Conservation (phyloP, 2,329 filamentous ascomycete genomes). For the Sarocladiaceae sp. region DNA sequence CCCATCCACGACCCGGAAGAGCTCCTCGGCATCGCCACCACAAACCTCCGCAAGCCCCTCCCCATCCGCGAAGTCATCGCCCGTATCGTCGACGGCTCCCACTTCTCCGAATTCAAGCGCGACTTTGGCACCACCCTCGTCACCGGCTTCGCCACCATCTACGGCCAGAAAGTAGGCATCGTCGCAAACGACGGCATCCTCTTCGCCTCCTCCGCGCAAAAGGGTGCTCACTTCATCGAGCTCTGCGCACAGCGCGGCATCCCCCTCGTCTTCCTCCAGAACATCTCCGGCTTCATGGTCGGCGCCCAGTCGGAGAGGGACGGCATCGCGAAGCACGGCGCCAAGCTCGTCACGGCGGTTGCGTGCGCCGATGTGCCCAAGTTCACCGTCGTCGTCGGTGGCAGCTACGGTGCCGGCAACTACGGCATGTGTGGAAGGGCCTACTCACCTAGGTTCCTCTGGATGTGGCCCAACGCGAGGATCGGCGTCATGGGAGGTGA, state of each 20-base stretch:
- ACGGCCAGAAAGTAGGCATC: conserved; percentile 86
- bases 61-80: conserved; percentile 87
- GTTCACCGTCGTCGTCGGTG: conserved; percentile 93
- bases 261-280: conserved; percentile 88
- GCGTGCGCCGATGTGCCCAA: conserved; percentile 93
- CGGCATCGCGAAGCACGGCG: conserved; percentile 95
- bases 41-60: conserved; percentile 80
- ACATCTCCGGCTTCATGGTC: conserved; percentile 98
- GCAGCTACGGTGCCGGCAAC: conserved; percentile 88
- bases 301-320: conserved; percentile 86
- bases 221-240: conserved; percentile 96
- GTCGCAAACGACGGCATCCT: conserved; percentile 95
- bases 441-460: conserved; percentile 84
- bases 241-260: conserved; percentile 86
- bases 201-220: conserved; percentile 81
- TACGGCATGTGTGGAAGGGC: conserved; percentile 98
- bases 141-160: conserved; percentile 84
- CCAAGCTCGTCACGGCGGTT: conserved; percentile 92
- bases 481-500: conserved; percentile 95
- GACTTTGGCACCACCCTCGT: conserved; percentile 85
- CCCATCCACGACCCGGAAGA: conserved; percentile 76
- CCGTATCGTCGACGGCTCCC: conserved; percentile 82
- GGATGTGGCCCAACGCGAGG: conserved; percentile 97
- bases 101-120: conserved; percentile 91
- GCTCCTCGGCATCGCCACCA: conserved; percentile 80